A percentile compares a stretch with the other conserved stretches of the same genome.
Conservation (phyloP, 352 stramenopile genomes). For the Phytophthora pseudosyringae region DNA sequence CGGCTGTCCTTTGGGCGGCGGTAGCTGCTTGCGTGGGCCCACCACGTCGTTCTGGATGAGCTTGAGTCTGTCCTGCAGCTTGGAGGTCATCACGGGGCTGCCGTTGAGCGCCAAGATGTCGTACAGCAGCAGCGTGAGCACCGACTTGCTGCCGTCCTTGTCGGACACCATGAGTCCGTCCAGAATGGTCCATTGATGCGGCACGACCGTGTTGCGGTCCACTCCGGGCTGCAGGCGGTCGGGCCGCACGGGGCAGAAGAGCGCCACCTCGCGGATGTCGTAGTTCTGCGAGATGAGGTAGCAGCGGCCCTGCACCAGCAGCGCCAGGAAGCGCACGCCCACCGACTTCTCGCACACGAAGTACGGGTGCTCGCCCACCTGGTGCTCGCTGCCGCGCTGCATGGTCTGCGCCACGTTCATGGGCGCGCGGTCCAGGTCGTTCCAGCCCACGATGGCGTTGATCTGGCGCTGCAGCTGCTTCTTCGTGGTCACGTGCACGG, state of each 20-base stretch:
- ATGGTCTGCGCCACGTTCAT: slow-evolving; percentile 79
- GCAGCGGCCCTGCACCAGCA: slow-evolving; percentile 81
- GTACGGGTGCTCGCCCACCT: slow-evolving; percentile 83
- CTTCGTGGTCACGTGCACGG: slow-evolving; percentile 72
- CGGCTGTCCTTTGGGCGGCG: slow-evolving; percentile 76
- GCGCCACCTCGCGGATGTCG: slow-evolving; percentile 77
- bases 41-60: slow-evolving; percentile 92
- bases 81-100: slow-evolving; percentile 82
- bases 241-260: slow-evolving; percentile 82
- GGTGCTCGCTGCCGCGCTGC: slow-evolving; percentile 73
- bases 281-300: slow-evolving; percentile 88
- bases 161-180: slow-evolving; percentile 85
- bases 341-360: slow-evolving; percentile 87
- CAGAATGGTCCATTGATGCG: slow-evolving; percentile 90
- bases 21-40: slow-evolving; percentile 76
- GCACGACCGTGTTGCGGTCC: slow-evolving; percentile 73
- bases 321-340: slow-evolving; percentile 75
- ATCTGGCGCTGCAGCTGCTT: slow-evolving; percentile 86
- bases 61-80: slow-evolving; percentile 88
- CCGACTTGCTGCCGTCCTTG: slow-evolving; percentile 73
- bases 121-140: slow-evolving; percentile 83
- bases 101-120: slow-evolving; percentile 89
- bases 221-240: slow-evolving; percentile 77
- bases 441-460: slow-evolving; percentile 85
- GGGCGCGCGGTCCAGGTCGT: slow-evolving; percentile 73